These are phyloP conservation scores for Penicillium rolfsii DNA, from an alignment of 2,329 filamentous ascomycete species.

Conservation along the genomic window DNA sequence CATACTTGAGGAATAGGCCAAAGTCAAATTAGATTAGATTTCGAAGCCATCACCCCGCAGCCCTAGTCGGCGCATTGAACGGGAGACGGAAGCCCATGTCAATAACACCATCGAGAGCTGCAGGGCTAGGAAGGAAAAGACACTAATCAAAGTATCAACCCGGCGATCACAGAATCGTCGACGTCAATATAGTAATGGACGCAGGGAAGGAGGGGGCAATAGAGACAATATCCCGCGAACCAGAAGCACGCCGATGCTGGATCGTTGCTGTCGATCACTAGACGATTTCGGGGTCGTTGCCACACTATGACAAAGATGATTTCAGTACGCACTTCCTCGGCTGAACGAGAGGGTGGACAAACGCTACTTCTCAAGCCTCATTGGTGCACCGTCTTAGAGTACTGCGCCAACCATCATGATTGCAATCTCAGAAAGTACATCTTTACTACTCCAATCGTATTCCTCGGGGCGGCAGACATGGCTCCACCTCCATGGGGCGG, in stretches of 20 bases:
- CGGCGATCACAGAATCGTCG: not conserved
- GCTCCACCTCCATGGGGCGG: not conserved
- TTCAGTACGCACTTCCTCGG: not conserved
- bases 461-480: not conserved
- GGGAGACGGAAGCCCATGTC: not conserved
- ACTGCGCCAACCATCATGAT: not conserved
- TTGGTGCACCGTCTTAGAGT: not conserved
- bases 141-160: conserved; percentile 1
- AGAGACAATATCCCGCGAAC: conserved; percentile 1
- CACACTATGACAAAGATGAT: conserved; percentile 7
- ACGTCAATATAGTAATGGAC: conserved; percentile 15
- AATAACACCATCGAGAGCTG: not conserved
- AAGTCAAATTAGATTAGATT: conserved; percentile 12
- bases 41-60: not conserved
- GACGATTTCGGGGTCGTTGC: conserved; percentile 1
- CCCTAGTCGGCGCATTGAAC: not conserved
- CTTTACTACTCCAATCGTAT: not conserved
- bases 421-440: not conserved
- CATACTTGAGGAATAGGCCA: not conserved
- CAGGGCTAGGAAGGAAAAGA: not conserved
- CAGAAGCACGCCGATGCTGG: not conserved
- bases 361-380: not conserved
- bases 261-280: conserved; percentile 13
- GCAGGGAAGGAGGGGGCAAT: conserved; percentile 11
- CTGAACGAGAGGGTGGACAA: not conserved